Percentiles rank a stretch among this genome's conserved stretches.
phyloP scores from a whole-genome alignment of 305 asterid species.

The Fraxinus albicans region DNA sequence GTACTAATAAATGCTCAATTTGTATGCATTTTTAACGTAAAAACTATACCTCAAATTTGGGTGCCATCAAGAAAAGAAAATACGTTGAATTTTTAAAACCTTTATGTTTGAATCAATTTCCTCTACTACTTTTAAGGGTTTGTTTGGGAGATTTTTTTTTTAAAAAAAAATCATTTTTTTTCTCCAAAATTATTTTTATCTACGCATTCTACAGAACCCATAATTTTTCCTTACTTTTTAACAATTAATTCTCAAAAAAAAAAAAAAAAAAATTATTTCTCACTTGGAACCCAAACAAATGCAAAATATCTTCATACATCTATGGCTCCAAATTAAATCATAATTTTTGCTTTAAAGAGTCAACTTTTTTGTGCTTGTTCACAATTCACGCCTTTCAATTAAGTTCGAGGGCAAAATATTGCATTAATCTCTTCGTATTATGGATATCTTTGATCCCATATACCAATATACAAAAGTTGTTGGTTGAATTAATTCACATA shows the following conservation, averaged over 20 bases:
- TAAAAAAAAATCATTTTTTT: no score
- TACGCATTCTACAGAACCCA: no score
- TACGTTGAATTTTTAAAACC: neutral
- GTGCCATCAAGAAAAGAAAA: neutral
- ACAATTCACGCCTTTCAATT: neutral
- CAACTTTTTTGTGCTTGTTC: neutral
- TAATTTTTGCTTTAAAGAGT: neutral
- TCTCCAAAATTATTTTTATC: no score
- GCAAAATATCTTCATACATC: neutral
- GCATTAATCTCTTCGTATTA: neutral
- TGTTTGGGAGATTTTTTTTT: neutral
- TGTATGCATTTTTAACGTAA: neutral
- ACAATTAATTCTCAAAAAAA: no score
- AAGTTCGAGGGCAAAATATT: neutral
- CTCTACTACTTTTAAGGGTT: neutral
- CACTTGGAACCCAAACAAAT: neutral
- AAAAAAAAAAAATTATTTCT: no score
- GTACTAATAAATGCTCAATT: neutral
- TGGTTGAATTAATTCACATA: neutral
- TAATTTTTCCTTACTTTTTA: no score
- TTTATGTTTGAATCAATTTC: neutral
- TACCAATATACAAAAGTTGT: neutral
- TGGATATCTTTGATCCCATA: neutral
- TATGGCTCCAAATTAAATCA: neutral
- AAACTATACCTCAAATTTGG: neutral